These are phyloP conservation scores for Tulasnella sp. DNA, from an alignment of 768 basidiomycete genomes.

Conservation along the genomic window DNA sequence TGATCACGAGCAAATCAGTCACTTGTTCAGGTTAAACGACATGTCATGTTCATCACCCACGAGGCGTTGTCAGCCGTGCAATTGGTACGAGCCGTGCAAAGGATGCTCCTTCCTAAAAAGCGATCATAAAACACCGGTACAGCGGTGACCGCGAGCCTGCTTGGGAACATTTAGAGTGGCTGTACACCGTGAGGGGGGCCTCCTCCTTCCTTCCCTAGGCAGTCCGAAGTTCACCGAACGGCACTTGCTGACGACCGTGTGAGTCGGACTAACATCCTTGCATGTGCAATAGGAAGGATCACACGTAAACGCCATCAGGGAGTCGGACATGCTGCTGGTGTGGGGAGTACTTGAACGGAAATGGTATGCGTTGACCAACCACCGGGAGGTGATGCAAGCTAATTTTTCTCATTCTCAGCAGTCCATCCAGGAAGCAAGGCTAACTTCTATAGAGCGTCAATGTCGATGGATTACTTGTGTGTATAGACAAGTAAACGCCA, in stretches of 20 bases:
- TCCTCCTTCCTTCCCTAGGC: slow-evolving; percentile 7
- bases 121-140: slow-evolving; percentile 4
- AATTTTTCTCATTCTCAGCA: slow-evolving; percentile 4
- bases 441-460: background rate
- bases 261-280: background rate
- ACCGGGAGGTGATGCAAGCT: slow-evolving; percentile 3
- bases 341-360: background rate
- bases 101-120: background rate
- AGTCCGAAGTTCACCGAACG: slow-evolving; percentile 18
- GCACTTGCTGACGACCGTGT: slow-evolving; percentile 8
- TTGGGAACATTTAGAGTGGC: slow-evolving; percentile 9
- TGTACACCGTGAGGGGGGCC: background rate
- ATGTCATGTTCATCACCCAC: background rate
- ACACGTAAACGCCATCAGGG: background rate
- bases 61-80: background rate
- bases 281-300: slow-evolving; percentile 10
- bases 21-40: background rate
- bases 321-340: background rate
- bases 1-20: background rate
- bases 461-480: background rate
- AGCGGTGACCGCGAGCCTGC: background rate
- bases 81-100: background rate
- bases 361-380: background rate
- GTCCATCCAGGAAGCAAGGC: slow-evolving; percentile 1
- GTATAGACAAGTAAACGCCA: background rate